Conservation (phyloP, 2,329 filamentous ascomycete genomes). For the Penicillium vulpinum region DNA sequence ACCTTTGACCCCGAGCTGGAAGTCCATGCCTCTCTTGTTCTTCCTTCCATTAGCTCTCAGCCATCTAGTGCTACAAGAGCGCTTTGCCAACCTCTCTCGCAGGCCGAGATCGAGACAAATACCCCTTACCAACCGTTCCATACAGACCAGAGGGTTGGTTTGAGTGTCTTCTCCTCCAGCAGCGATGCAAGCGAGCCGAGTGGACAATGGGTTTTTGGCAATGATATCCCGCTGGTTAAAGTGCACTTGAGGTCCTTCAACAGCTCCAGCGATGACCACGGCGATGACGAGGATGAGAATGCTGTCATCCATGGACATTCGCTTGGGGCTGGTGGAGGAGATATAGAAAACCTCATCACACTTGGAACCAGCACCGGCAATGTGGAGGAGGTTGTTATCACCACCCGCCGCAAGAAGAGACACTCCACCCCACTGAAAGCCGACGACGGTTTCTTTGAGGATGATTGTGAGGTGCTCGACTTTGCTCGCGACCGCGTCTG, state of each 20-base stretch:
- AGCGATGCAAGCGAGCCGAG: conserved; percentile 42
- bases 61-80: conserved; percentile 40
- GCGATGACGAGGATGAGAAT: conserved; percentile 33
- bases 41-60: conserved; percentile 44
- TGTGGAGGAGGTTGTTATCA: conserved; percentile 78
- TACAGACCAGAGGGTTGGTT: conserved; percentile 78
- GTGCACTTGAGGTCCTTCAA: conserved; percentile 49
- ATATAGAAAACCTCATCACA: conserved; percentile 53
- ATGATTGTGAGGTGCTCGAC: conserved; percentile 88
- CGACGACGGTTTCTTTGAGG: conserved; percentile 81
- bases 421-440: conserved; percentile 32
- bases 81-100: conserved; percentile 59
- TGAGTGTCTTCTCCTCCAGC: conserved; percentile 62
- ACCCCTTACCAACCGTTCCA: conserved; percentile 96
- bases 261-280: conserved; percentile 41
- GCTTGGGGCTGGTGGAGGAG: conserved; percentile 34
- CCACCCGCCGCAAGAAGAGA: conserved; percentile 69
- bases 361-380: conserved; percentile 56
- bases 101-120: conserved; percentile 94
- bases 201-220: conserved; percentile 56
- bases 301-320: conserved; percentile 30
- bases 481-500: conserved; percentile 66
- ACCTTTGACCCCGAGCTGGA: conserved; percentile 52
- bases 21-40: conserved; percentile 43
- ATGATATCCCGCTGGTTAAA: conserved; percentile 50